These are phyloP conservation scores for Pezicula neosporulosa DNA, from an alignment of 2,329 filamentous ascomycete species.

Conservation along the genomic window DNA sequence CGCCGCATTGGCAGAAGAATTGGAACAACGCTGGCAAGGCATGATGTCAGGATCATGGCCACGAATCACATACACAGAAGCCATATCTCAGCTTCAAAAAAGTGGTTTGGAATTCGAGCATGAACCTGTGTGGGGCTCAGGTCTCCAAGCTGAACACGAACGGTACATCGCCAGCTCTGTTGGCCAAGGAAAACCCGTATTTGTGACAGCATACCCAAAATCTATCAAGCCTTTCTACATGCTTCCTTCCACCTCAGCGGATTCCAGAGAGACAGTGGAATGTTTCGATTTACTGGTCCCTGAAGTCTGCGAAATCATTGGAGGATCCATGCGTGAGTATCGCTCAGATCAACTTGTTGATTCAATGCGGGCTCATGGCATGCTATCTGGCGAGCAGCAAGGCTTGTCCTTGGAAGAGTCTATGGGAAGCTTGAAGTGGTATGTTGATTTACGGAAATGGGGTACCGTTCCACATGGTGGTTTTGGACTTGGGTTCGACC, in stretches of 20 bases:
- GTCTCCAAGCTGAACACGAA: conserved; percentile 90
- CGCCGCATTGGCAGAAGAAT: conserved; percentile 39
- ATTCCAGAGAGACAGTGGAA: conserved; percentile 48
- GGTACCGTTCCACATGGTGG: conserved; percentile 70
- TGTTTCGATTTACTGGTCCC: conserved; percentile 72
- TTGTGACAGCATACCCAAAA: conserved; percentile 91
- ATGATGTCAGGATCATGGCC: conserved; percentile 64
- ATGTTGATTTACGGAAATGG: conserved; percentile 65
- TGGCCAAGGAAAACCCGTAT: conserved; percentile 62
- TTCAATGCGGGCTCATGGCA: conserved; percentile 56
- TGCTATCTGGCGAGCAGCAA: conserved; percentile 39
- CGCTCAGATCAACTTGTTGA: conserved; percentile 51
- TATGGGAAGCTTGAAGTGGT: conserved; percentile 59
- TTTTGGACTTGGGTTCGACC: conserved; percentile 70
- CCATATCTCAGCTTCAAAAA: conserved; percentile 64
- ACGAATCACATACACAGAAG: conserved; percentile 77
- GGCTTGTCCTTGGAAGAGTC: conserved; percentile 31
- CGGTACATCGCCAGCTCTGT: conserved; percentile 73
- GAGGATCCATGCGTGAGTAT: conserved; percentile 70
- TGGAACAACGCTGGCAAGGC: conserved; percentile 70
- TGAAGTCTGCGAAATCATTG: conserved; percentile 64
- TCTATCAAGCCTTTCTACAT: conserved; percentile 92
- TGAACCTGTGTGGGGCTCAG: conserved; percentile 65
- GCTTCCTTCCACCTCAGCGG: conserved; percentile 45
- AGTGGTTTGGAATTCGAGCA: conserved; percentile 62